Conservation (phyloP, 2,329 filamentous ascomycete species). For the Cryphonectria nitschkei region DNA sequence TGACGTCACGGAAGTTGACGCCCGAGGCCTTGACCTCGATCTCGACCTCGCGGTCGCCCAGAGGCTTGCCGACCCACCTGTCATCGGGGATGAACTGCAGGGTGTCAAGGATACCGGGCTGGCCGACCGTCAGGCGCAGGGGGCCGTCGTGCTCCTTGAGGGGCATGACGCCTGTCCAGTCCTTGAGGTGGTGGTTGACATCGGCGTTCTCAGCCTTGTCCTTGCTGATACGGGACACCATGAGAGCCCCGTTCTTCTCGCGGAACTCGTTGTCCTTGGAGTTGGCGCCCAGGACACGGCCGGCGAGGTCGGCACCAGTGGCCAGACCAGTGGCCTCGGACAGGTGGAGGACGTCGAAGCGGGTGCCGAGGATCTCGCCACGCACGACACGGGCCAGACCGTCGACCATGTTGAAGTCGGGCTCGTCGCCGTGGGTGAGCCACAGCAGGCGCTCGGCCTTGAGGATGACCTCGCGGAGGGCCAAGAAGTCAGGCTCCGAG, state of each 20-base stretch:
- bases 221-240: constrained; percentile 19
- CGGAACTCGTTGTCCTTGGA: constrained; percentile 26
- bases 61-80: constrained; percentile 18
- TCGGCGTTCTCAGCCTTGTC: constrained; percentile 22
- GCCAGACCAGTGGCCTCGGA: constrained; percentile 17
- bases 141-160: constrained; percentile 19
- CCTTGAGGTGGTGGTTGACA: constrained; percentile 21
- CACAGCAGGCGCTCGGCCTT: constrained; percentile 20
- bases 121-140: constrained; percentile 23
- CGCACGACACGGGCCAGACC: constrained; percentile 23
- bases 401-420: constrained; percentile 23
- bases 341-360: constrained; percentile 20
- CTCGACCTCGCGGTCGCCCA: constrained; percentile 23
- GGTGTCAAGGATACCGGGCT: constrained; percentile 25
- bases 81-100: constrained; percentile 23
- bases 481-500: constrained; percentile 20
- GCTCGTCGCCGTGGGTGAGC: constrained; percentile 24
- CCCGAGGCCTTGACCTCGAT: constrained; percentile 37
- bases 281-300: constrained; percentile 16
- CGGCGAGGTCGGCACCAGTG: constrained; percentile 16
- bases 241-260: constrained; percentile 19
- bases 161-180: constrained; percentile 22
- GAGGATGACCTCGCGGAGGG: constrained; percentile 21
- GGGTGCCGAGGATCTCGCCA: constrained; percentile 19
- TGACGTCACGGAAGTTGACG: constrained; percentile 45